Evolutionary conservation across 768 basidiomycete species (phyloP).

Genomic region (Rubroboletus satanas): DNA sequence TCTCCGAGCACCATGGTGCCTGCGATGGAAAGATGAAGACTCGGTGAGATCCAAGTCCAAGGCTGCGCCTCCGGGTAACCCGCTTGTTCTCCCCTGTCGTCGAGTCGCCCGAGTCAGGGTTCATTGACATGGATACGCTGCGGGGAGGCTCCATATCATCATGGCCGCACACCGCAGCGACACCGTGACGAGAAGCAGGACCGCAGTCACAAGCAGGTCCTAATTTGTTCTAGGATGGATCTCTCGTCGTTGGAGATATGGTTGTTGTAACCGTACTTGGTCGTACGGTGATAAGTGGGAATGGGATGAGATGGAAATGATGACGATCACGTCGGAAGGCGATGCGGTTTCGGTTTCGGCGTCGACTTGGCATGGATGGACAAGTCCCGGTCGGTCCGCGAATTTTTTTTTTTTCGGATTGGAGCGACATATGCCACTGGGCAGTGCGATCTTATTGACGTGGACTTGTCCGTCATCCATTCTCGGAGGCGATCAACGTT

Average conservation of each 20-base stretch:
- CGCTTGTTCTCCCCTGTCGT: neutral
- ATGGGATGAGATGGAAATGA: neutral
- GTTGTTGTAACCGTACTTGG: neutral
- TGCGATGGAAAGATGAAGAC: neutral
- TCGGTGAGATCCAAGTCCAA: neutral
- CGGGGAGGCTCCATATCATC: neutral
- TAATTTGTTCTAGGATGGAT: neutral
- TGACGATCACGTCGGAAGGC: constrained; percentile 13
- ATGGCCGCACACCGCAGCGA: neutral
- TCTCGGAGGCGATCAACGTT: neutral
- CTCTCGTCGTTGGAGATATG: neutral
- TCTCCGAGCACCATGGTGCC: constrained; percentile 7
- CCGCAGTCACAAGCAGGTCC: constrained; percentile 8
- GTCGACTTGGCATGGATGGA: neutral
- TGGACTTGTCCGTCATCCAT: neutral
- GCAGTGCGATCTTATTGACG: neutral
- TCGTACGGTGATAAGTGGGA: constrained; percentile 2
- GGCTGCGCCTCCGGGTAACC: neutral
- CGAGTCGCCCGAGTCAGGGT: neutral
- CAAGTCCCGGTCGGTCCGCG: neutral
- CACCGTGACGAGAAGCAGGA: constrained; percentile 1
- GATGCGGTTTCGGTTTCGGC: neutral
- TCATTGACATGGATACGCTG: neutral
- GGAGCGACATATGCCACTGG: neutral
- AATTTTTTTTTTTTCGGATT: neutral